A percentile compares a stretch with the other conserved stretches of the same genome.
Conservation (phyloP, 495 filamentous ascomycete genomes). For the Neurospora sp. region DNA sequence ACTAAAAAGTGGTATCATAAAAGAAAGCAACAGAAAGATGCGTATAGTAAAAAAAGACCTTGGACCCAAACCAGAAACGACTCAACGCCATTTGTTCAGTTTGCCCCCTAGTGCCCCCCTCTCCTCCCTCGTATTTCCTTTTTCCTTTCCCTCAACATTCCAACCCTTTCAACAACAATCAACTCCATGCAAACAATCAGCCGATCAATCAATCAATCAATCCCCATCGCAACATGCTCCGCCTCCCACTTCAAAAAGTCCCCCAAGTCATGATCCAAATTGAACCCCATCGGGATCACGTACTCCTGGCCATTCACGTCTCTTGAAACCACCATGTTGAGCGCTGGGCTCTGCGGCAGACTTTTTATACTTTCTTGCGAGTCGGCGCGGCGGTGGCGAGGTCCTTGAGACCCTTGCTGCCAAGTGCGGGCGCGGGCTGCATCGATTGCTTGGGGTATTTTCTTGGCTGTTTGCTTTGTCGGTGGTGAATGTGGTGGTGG, state of each 20-base stretch:
- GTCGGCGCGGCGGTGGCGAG: conserved; percentile 4
- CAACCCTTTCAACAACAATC: background rate
- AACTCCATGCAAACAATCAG: background rate
- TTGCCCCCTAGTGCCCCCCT: background rate
- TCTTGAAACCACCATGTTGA: conserved; percentile 32
- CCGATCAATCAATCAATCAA: background rate
- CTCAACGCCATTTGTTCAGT: background rate
- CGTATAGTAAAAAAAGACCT: background rate
- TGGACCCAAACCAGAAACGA: background rate
- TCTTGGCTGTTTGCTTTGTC: background rate
- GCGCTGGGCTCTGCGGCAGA: conserved; percentile 41
- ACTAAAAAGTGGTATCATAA: background rate
- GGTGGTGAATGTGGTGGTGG: background rate
- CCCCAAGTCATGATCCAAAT: conserved; percentile 41
- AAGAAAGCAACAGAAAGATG: background rate
- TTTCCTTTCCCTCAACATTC: background rate
- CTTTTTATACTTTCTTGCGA: conserved; percentile 23
- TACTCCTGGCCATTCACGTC: conserved; percentile 30
- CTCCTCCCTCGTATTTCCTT: background rate
- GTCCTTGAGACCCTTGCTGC: background rate
- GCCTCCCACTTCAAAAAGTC: conserved; percentile 43
- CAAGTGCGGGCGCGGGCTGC: background rate
- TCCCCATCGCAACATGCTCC: conserved; percentile 19
- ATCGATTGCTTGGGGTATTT: background rate
- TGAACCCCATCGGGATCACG: conserved; percentile 45